Conservation (phyloP, 2,329 filamentous ascomycete species). For the Fusarium sp. region DNA sequence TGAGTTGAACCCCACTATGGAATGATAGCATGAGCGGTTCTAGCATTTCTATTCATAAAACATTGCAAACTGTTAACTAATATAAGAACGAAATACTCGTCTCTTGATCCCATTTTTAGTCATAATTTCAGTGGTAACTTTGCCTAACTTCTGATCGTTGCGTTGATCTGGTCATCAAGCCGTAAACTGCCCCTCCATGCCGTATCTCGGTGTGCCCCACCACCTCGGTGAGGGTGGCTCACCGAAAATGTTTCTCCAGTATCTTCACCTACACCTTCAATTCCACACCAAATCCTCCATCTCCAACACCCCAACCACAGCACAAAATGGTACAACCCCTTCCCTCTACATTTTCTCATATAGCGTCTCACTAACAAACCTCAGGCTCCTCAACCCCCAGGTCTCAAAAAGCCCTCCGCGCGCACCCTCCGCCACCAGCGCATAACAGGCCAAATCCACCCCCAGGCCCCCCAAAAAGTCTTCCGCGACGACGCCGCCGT, state of each 20-base stretch:
- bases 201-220: conserved; percentile 38
- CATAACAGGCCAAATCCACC: conserved; percentile 59
- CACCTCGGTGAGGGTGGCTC: conserved; percentile 30
- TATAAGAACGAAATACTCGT: fast-evolving
- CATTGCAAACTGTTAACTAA: fast-evolving
- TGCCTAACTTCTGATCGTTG: too few relatives aligned
- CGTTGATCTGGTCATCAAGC: too few relatives aligned
- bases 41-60: fast-evolving
- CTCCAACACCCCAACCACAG: neutral
- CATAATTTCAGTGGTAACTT: neutral
- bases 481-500: conserved; percentile 62
- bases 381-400: conserved; percentile 48
- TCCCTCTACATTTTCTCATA: fast-evolving
- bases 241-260: conserved; percentile 43
- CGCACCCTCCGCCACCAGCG: conserved; percentile 65
- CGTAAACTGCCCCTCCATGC: conserved; percentile 31
- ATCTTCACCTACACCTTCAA: neutral
- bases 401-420: conserved; percentile 65
- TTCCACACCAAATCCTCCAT: neutral
- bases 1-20: conserved; percentile 9
- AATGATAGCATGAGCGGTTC: neutral
- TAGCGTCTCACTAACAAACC: neutral
- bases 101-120: neutral
- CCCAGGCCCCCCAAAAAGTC: conserved; percentile 61
- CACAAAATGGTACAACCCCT: conserved; percentile 27